Conservation (phyloP, 768 basidiomycete species). For the Suillus luteus region DNA sequence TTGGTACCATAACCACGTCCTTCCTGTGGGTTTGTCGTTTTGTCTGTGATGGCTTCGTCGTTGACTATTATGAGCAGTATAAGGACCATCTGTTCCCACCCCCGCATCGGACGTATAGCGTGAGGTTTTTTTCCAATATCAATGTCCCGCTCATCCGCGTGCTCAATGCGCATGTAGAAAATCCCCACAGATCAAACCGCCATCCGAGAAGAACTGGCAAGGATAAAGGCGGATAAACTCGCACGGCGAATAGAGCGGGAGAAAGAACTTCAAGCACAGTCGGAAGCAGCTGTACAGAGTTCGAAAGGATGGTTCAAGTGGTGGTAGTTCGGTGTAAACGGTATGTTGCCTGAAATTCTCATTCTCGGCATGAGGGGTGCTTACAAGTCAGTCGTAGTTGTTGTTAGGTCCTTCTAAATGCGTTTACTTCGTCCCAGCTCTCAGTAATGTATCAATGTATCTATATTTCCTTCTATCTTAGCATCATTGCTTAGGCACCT, state of each 20-base stretch:
- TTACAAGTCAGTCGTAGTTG: neutral
- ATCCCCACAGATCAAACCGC: constrained; percentile 68
- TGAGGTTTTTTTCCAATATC: constrained; percentile 28
- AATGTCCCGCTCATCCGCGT: neutral
- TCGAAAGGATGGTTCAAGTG: constrained; percentile 32
- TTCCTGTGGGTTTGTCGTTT: constrained; percentile 55
- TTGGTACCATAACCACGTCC: constrained; percentile 79
- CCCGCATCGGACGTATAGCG: constrained; percentile 55
- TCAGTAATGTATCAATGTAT: constrained; percentile 7
- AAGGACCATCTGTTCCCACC: constrained; percentile 72
- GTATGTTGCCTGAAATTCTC: neutral
- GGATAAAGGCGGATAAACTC: constrained; percentile 66
- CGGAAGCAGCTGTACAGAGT: constrained; percentile 15
- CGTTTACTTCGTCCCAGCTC: neutral
- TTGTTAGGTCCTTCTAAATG: neutral
- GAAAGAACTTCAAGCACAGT: constrained; percentile 35
- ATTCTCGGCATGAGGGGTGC: no score
- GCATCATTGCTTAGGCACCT: constrained; percentile 19
- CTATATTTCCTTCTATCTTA: neutral
- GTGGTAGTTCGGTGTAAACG: constrained; percentile 21
- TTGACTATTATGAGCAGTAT: constrained; percentile 50
- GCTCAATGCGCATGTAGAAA: constrained; percentile 38
- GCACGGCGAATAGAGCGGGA: constrained; percentile 45
- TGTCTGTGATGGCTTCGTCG: neutral
- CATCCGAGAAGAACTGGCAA: constrained; percentile 67